Percentiles rank a stretch among this genome's conserved stretches.
Conservation (phyloP, 1,284 basidiomycete genomes). For the Austroboletus niveus region DNA sequence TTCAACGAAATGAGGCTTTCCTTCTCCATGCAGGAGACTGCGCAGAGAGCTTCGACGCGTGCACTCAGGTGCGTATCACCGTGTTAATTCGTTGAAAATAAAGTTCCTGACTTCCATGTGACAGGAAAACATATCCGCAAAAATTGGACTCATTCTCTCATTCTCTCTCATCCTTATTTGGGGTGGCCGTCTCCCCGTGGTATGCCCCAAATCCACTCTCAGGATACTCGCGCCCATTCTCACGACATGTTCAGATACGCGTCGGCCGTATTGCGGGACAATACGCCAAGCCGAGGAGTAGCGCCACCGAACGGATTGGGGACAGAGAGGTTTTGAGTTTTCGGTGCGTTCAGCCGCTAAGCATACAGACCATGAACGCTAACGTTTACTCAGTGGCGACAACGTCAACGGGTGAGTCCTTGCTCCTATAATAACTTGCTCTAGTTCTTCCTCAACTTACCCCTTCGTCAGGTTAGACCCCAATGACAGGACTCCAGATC, state of each 20-base stretch:
- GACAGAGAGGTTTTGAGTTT: conserved; percentile 76
- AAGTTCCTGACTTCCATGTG: not conserved
- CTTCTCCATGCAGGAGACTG: conserved; percentile 97
- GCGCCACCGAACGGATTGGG: conserved; percentile 76
- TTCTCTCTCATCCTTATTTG: conserved; percentile 95
- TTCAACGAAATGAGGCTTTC: conserved; percentile 89
- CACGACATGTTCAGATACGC: conserved; percentile 54
- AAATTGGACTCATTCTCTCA: conserved; percentile 91
- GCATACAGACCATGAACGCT: not conserved
- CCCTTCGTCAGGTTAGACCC: conserved; percentile 49
- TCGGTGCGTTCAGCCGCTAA: conserved; percentile 45
- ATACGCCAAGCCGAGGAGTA: conserved; percentile 95
- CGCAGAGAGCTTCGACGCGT: conserved; percentile 91
- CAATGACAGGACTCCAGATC: conserved; percentile 83
- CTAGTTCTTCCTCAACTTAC: not conserved
- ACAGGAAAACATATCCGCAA: conserved; percentile 89
- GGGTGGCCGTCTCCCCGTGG: conserved; percentile 90
- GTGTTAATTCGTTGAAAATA: not conserved
- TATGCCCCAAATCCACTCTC: conserved; percentile 23
- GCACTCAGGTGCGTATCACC: conserved; percentile 61
- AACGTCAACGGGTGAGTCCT: conserved; percentile 83
- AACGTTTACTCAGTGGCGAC: conserved; percentile 69
- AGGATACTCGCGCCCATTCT: conserved; percentile 2
- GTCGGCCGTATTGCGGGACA: conserved; percentile 94
- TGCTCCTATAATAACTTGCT: conserved; percentile 24